Evolutionary conservation across 1,284 basidiomycete genomes (phyloP), one percentile per base, ranked within the genome.

Genomic region (Melampsora americana): DNA sequence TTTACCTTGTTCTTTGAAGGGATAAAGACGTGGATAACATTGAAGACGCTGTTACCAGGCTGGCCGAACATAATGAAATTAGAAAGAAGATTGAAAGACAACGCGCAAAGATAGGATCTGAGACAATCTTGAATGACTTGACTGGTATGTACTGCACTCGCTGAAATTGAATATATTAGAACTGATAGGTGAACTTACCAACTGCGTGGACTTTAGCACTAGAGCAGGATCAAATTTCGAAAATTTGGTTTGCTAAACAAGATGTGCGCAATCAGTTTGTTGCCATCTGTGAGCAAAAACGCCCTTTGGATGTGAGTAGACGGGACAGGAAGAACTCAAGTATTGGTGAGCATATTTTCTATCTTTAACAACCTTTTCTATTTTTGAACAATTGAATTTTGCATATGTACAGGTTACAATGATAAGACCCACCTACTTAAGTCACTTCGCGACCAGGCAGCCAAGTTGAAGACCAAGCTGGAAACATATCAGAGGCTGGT

Each of bases 201-300:
- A 3, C 9, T 35, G 35, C 9, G 35, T 9, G 3, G 3, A 53
- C 50, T 5, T 53, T 12, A 56, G 53, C 53, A 5, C 26, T 12
- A 11, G 26, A 66, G 42, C 23, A 46, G 12, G 64, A 66, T 23
- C n/a, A 35, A 7, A 35, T 66, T 3, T 26, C 26, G 11, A 68
- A 53, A 16, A 18, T 68, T 0, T 68, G 66, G 66, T 53, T 53
- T 18, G 20, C 23, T 16, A 68, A 68, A 32, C 42, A 39, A 30
- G 28, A 69, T 11, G 44, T 69, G 14, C 26, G 53, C 5, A 20
- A 48, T 5, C 26, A 18, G 1, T 69, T 32, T 28, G 26, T 53
- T 2, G 23, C 67, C 5, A 23, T 69, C 6, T 18, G 50, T 12
- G 53, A 69, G 12, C 44, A 69, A 18, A 69, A 69, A 59, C 9